Evolutionary conservation across 106 monocot species (phyloP).

Genomic region (Acorus calamus): DNA sequence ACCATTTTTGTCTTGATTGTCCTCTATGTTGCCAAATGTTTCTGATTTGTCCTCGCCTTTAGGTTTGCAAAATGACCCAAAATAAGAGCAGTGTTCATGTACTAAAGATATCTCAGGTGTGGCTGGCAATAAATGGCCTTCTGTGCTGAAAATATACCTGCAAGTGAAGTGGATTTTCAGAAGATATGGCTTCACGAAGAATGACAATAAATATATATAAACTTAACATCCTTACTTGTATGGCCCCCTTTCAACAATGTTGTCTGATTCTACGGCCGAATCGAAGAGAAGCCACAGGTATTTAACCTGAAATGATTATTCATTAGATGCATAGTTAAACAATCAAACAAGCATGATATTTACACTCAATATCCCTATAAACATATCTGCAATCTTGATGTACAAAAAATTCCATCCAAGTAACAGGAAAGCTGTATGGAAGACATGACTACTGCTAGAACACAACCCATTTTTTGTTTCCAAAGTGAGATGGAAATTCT

Average conservation of each 20-base stretch:
- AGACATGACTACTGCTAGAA: too few species aligned
- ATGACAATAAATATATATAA: constrained; percentile 1
- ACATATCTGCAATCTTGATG: too few species aligned
- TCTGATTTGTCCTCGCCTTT: constrained; percentile 19
- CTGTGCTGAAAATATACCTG: constrained; percentile 96
- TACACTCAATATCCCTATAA: too few species aligned
- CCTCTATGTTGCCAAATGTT: constrained; percentile 2
- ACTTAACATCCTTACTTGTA: constrained; percentile 50
- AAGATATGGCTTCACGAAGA: too few species aligned
- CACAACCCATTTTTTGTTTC: too few species aligned
- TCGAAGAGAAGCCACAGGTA: constrained; percentile 99
- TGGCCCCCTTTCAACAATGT: constrained; percentile 91
- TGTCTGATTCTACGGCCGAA: constrained; percentile 87
- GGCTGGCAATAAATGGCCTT: constrained; percentile 85
- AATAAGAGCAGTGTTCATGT: constrained; percentile 80
- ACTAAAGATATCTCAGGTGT: constrained; percentile 82
- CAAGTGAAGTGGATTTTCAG: not conserved
- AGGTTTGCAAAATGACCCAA: constrained; percentile 73
- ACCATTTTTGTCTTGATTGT: constrained; percentile 47
- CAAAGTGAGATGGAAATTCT: too few species aligned
- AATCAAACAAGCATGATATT: too few species aligned
- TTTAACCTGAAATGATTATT: constrained; percentile 60
- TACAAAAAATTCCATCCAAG: too few species aligned
- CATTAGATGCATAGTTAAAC: constrained; percentile 1
- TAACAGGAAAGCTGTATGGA: too few species aligned